Conservation (phyloP, 768 basidiomycete genomes). For the Ephemerocybe angulata region DNA sequence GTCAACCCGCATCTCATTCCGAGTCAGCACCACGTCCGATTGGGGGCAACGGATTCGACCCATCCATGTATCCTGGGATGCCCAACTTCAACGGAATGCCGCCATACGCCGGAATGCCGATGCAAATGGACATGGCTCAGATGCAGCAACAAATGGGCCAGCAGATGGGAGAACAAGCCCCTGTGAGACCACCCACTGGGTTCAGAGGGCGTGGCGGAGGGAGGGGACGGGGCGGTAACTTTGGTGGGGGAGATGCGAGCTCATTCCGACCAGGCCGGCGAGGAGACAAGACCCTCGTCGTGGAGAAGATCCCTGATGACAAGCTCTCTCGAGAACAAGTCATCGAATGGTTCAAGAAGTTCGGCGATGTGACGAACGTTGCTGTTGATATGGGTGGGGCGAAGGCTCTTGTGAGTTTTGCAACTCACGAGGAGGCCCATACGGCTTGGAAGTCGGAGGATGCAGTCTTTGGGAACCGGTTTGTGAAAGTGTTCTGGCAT, state of each 20-base stretch:
- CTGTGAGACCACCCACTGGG: constrained; percentile 5
- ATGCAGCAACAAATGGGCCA: not conserved
- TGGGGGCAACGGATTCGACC: constrained; percentile 11
- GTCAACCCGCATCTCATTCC: constrained; percentile 3
- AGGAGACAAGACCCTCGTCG: constrained; percentile 79
- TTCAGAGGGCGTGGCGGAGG: constrained; percentile 38
- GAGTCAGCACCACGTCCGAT: constrained; percentile 1
- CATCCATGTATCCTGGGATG: constrained; percentile 4
- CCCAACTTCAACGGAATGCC: constrained; percentile 3
- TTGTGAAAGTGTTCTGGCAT: constrained; percentile 96
- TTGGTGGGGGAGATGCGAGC: constrained; percentile 62
- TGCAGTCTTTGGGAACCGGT: constrained; percentile 91
- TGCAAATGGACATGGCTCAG: constrained; percentile 18
- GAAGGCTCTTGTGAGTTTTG: constrained; percentile 87
- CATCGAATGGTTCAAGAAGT: constrained; percentile 86
- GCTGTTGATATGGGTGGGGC: constrained; percentile 72
- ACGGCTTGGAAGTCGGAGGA: constrained; percentile 91
- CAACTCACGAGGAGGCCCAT: constrained; percentile 77
- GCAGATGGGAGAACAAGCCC: constrained; percentile 25
- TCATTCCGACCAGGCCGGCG: constrained; percentile 65
- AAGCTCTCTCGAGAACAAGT: constrained; percentile 75
- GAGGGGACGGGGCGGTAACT: constrained; percentile 54
- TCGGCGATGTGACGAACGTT: constrained; percentile 89
- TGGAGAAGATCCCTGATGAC: constrained; percentile 91
- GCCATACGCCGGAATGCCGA: constrained; percentile 11